Evolutionary conservation across 345 rosid genomes (phyloP).

Genomic region (Melaleuca alternifolia): DNA sequence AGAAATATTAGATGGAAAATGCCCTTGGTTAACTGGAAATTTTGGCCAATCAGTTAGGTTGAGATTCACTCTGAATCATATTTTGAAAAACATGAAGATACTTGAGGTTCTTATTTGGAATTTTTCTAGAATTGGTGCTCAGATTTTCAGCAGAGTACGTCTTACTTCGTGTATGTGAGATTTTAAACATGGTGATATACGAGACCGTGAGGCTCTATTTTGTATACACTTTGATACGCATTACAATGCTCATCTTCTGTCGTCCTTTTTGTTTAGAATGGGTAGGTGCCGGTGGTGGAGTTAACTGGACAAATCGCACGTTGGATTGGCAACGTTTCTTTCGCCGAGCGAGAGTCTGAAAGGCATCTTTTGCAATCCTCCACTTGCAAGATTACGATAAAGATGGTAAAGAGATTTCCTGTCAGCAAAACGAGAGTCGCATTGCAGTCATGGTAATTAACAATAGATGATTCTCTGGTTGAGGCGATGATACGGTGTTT

Average conservation of each 20-base stretch:
- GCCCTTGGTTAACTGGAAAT: not conserved
- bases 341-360: not conserved
- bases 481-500: not conserved
- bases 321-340: not conserved
- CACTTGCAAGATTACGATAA: not conserved
- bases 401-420: not conserved
- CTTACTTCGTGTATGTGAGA: not conserved
- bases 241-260: not conserved
- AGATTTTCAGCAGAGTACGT: not conserved
- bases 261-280: not conserved
- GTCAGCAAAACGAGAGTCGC: not conserved
- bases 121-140: not conserved
- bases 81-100: no score
- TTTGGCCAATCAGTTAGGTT: not conserved
- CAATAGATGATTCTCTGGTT: not conserved
- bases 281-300: not conserved
- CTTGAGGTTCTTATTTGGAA: no score
- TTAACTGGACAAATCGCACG: not conserved
- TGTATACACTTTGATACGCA: not conserved
- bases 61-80: no score
- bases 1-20: not conserved
- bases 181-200: not conserved
- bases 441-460: not conserved
- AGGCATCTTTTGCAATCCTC: not conserved
- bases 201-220: not conserved